phyloP scores from a whole-genome alignment of 257 asterid genomes.

The Lavandula angustifolia region DNA sequence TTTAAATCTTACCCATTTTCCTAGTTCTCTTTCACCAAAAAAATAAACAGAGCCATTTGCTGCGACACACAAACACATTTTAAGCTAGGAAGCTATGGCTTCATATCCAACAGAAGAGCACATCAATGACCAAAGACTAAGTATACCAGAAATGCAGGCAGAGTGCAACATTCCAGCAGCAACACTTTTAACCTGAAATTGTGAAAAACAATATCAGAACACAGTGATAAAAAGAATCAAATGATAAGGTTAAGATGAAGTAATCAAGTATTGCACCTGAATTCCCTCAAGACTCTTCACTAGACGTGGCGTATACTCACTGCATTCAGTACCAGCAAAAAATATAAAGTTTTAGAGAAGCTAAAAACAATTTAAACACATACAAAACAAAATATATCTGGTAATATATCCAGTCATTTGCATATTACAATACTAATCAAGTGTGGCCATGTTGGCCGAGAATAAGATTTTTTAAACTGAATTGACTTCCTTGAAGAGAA shows the following conservation, averaged over 20 bases:
- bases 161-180: slow-evolving; percentile 98
- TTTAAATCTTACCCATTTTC: slow-evolving; percentile 61
- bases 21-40: slow-evolving; percentile 80
- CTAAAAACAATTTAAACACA: too few relatives aligned
- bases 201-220: slow-evolving; percentile 25
- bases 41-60: slow-evolving; percentile 75
- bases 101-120: slow-evolving; percentile 4
- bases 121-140: slow-evolving; percentile 27
- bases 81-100: slow-evolving; percentile 29
- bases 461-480: too few relatives aligned
- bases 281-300: slow-evolving; percentile 84
- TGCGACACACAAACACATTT: slow-evolving; percentile 41
- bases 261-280: slow-evolving; percentile 71
- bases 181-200: slow-evolving; percentile 67
- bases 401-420: too few relatives aligned
- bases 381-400: too few relatives aligned
- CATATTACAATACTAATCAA: too few relatives aligned
- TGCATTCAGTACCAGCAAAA: slow-evolving; percentile 39
- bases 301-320: slow-evolving; percentile 89
- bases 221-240: slow-evolving; percentile 24
- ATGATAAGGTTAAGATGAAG: not conserved
- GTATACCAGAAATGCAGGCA: slow-evolving; percentile 76
- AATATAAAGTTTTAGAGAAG: too few relatives aligned
- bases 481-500: too few relatives aligned
- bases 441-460: too few relatives aligned